phyloP scores from a whole-genome alignment of 768 basidiomycete genomes.

The Leccinum variicolor region DNA sequence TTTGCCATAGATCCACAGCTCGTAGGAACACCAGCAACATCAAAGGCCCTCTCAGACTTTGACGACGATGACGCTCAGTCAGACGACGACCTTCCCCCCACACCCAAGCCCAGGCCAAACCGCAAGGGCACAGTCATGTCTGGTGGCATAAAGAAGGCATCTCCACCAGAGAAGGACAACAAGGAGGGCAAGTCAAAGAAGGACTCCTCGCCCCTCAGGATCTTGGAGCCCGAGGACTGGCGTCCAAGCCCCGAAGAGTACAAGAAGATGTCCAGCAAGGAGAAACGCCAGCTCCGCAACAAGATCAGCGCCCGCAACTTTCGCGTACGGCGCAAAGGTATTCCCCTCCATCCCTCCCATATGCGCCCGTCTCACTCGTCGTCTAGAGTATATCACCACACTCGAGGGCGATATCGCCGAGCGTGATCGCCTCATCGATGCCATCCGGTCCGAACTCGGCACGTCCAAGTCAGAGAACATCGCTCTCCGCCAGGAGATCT shows the following conservation, averaged over 20 bases:
- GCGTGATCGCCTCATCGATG: constrained; percentile 85
- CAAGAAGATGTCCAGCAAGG: constrained; percentile 91
- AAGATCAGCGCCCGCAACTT: constrained; percentile 97
- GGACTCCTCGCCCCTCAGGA: constrained; percentile 26
- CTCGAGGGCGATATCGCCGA: constrained; percentile 93
- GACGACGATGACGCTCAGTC: constrained; percentile 38
- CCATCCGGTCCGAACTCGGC: constrained; percentile 81
- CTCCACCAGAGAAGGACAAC: constrained; percentile 35
- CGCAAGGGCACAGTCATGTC: constrained; percentile 68
- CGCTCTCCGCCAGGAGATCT: constrained; percentile 76
- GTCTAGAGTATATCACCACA: constrained; percentile 85
- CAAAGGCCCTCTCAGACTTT: constrained; percentile 40
- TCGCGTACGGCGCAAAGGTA: constrained; percentile 90
- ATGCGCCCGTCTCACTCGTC: neutral
- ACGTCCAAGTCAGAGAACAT: constrained; percentile 76
- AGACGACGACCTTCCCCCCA: constrained; percentile 25
- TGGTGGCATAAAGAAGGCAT: constrained; percentile 70
- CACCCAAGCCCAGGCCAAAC: constrained; percentile 45
- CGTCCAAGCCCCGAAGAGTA: constrained; percentile 89
- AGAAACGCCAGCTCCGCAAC: constrained; percentile 94
- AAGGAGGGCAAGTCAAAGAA: constrained; percentile 21
- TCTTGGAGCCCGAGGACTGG: constrained; percentile 63
- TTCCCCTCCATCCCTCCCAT: neutral
- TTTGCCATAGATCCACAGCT: constrained; percentile 74
- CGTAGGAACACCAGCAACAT: constrained; percentile 59